These are phyloP conservation scores for Psophocarpus tetragonolobus DNA, from an alignment of 306 rosid genomes.

Conservation along the genomic window DNA sequence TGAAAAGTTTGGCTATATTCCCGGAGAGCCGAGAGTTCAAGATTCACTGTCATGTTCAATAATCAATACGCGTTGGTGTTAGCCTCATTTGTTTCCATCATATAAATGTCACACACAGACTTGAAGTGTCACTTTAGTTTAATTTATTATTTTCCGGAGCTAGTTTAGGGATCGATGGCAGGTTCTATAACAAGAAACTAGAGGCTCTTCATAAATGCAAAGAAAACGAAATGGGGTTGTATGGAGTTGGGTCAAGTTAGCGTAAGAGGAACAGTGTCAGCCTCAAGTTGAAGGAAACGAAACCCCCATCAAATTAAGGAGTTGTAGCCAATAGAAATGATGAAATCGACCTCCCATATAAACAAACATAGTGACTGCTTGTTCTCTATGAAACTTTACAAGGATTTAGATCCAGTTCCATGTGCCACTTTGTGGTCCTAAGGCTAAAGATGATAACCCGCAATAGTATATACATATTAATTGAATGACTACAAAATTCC, in stretches of 20 bases:
- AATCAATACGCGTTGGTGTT: conserved; percentile 27
- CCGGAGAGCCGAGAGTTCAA: conserved; percentile 5
- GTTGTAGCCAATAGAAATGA: conserved; percentile 32
- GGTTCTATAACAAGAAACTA: conserved; percentile 35
- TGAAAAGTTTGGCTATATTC: conserved; percentile 18
- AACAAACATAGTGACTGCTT: conserved; percentile 35
- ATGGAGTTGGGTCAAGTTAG: conserved; percentile 36
- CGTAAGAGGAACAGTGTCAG: conserved; percentile 41
- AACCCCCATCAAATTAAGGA: not conserved
- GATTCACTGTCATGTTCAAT: conserved; percentile 36
- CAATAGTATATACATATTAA: conserved; percentile 32
- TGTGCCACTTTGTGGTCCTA: conserved; percentile 47
- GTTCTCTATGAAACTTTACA: conserved; percentile 42
- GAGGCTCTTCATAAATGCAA: conserved; percentile 30
- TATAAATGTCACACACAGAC: conserved; percentile 16
- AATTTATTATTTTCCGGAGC: not conserved
- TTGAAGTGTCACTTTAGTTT: conserved; percentile 32
- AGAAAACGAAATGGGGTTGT: conserved; percentile 40
- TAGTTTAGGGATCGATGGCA: conserved; percentile 36
- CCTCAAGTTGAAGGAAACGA: conserved; percentile 31
- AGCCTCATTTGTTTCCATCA: conserved; percentile 38
- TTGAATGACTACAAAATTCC: conserved; percentile 23
- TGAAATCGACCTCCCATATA: conserved; percentile 32
- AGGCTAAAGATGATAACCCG: conserved; percentile 31
- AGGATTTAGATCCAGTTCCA: conserved; percentile 45